A percentile compares a stretch with the other conserved stretches of the same genome.
Conservation (phyloP, 352 stramenopile genomes). For the Aphanomyces astaci region DNA sequence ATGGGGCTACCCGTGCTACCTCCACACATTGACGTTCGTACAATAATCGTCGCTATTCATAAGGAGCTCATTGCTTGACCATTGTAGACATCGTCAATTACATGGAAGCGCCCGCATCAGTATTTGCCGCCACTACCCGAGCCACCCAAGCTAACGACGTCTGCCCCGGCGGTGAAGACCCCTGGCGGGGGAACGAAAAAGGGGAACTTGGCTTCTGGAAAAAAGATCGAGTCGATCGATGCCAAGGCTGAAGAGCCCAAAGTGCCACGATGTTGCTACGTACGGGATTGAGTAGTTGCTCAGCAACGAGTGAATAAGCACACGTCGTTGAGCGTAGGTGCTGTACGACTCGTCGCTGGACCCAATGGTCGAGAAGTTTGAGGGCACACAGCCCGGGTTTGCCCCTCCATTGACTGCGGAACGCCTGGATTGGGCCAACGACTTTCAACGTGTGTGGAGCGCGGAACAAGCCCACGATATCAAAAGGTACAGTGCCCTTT, state of each 20-base stretch:
- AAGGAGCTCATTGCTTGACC: too few species aligned
- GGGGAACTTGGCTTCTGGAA: conserved; percentile 16
- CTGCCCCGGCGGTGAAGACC: conserved; percentile 30
- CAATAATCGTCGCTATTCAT: too few species aligned
- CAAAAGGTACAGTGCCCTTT: neutral
- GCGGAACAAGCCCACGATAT: conserved; percentile 43
- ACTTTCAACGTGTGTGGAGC: conserved; percentile 64
- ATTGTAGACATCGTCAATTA: conserved; percentile 26
- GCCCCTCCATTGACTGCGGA: neutral
- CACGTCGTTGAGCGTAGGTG: neutral
- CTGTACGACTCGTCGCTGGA: conserved; percentile 16
- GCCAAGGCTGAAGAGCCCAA: conserved; percentile 38
- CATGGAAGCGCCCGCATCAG: conserved; percentile 57
- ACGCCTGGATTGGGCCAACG: conserved; percentile 9
- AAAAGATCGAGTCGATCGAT: conserved; percentile 25
- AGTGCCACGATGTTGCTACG: conserved; percentile 32
- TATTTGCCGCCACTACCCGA: conserved; percentile 43
- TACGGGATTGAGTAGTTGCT: too few species aligned
- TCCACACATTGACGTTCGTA: conserved; percentile 22
- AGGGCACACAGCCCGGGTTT: conserved; percentile 3
- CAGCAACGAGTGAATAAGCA: neutral
- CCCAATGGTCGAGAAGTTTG: neutral
- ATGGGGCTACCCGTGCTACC: conserved; percentile 29
- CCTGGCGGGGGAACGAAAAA: conserved; percentile 3
- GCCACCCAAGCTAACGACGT: conserved; percentile 30